phyloP scores from a whole-genome alignment of 345 rosid species.

The Tarenaya hassleriana region DNA sequence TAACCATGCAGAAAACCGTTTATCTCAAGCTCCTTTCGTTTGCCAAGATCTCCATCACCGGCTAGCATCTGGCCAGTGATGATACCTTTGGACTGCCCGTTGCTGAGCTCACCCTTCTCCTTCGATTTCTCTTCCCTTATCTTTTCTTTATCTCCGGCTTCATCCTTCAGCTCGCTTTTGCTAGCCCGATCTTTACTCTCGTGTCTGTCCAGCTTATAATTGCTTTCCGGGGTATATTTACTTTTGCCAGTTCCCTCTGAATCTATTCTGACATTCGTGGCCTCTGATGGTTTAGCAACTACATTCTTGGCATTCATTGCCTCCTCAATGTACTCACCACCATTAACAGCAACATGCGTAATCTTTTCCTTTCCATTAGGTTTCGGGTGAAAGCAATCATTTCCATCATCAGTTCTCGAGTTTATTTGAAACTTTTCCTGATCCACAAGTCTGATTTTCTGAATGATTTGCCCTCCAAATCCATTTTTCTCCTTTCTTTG shows the following conservation, averaged over 20 bases:
- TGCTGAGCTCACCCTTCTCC: not conserved
- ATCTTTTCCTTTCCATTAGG: constrained; percentile 23
- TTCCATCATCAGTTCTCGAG: constrained; percentile 18
- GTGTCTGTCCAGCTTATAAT: too few relatives aligned
- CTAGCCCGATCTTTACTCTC: constrained; percentile 31
- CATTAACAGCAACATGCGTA: too few relatives aligned
- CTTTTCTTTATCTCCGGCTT: constrained; percentile 4
- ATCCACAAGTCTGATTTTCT: too few relatives aligned
- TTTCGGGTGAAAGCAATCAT: constrained; percentile 8
- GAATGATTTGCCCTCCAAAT: too few relatives aligned
- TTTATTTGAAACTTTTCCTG: constrained; percentile 13
- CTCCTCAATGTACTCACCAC: too few relatives aligned
- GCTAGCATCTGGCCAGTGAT: too few relatives aligned
- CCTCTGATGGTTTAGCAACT: too few relatives aligned
- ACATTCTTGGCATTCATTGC: too few relatives aligned
- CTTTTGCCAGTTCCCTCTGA: constrained; percentile 26
- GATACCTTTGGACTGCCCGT: not conserved
- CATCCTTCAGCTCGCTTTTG: constrained; percentile 33
- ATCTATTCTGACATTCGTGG: constrained; percentile 21
- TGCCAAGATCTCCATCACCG: too few relatives aligned
- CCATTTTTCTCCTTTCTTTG: too few relatives aligned
- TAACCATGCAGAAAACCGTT: constrained; percentile 52
- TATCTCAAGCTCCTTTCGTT: constrained; percentile 42
- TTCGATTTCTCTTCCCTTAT: not conserved
- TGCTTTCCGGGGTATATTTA: constrained; percentile 21